Conservation (phyloP, 139 green algal species). For the Coccomyxa sp. region DNA sequence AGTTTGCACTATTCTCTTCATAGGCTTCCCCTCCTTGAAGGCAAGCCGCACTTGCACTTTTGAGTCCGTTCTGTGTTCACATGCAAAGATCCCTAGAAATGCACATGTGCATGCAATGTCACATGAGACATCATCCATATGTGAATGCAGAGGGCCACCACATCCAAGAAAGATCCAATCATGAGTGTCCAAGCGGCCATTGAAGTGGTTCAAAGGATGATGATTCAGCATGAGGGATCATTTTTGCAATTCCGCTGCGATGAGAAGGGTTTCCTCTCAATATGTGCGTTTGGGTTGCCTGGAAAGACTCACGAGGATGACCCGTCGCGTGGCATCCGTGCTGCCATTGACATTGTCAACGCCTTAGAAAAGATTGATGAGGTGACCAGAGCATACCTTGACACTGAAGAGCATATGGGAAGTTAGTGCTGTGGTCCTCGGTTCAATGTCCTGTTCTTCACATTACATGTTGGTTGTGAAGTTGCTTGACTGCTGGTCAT, state of each 20-base stretch:
- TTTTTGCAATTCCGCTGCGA: slow-evolving; percentile 80
- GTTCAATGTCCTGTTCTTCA: background rate
- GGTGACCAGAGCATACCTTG: no score
- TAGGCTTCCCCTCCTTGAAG: slow-evolving; percentile 77
- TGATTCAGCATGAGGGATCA: slow-evolving; percentile 62
- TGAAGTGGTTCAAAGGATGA: slow-evolving; percentile 57
- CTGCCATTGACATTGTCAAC: slow-evolving; percentile 35
- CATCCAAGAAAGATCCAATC: slow-evolving; percentile 6
- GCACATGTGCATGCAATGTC: background rate
- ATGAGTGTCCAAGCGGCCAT: slow-evolving; percentile 51
- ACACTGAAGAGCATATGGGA: no score
- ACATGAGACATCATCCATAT: no score
- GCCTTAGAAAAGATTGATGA: background rate
- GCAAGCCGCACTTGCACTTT: background rate
- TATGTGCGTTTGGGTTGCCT: slow-evolving; percentile 78
- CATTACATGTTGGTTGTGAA: background rate
- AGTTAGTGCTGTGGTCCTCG: background rate
- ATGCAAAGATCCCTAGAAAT: background rate
- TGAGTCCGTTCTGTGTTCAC: background rate
- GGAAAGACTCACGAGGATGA: slow-evolving; percentile 67
- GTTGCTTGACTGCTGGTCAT: background rate
- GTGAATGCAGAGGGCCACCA: no score
- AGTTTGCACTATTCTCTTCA: slow-evolving; percentile 71
- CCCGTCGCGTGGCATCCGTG: slow-evolving; percentile 39
- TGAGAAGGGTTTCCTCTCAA: slow-evolving; percentile 84